A percentile compares a stretch with the other conserved stretches of the same genome.
These are phyloP conservation scores for Thraustochytrium striatum DNA, from an alignment of 352 stramenopile species.

Conservation along the genomic window DNA sequence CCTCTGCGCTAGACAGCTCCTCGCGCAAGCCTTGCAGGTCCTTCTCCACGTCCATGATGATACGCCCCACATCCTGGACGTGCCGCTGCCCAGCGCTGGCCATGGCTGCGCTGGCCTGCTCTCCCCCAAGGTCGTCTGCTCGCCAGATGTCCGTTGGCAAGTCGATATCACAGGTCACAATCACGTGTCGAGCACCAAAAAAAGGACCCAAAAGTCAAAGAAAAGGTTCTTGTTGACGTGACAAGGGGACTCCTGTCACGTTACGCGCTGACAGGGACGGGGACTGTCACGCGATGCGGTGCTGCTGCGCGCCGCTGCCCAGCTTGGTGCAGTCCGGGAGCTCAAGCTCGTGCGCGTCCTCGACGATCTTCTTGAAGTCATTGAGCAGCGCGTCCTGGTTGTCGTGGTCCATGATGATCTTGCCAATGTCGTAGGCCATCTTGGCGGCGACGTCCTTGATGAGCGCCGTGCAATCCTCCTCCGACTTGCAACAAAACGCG, in stretches of 20 bases:
- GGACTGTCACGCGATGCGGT: too few species aligned
- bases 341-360: conserved; percentile 10
- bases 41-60: conserved; percentile 24
- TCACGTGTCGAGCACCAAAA: too few species aligned
- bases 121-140: too few species aligned
- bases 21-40: not conserved
- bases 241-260: too few species aligned
- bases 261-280: too few species aligned
- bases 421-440: conserved; percentile 43
- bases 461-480: conserved; percentile 12
- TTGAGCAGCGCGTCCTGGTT: conserved; percentile 3
- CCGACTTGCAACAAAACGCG: conserved; percentile 18
- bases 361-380: conserved; percentile 26
- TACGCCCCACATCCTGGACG: conserved; percentile 34
- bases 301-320: not conserved
- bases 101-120: too few species aligned
- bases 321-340: conserved; percentile 9
- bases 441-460: conserved; percentile 14
- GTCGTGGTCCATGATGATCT: conserved; percentile 27
- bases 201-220: too few species aligned
- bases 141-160: too few species aligned
- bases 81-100: too few species aligned
- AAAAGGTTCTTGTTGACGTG: too few species aligned
- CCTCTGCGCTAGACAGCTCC: not conserved
- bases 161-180: too few species aligned